phyloP scores from a whole-genome alignment of 1,139 yeast genomes.

The Taphrina flavorubra region DNA sequence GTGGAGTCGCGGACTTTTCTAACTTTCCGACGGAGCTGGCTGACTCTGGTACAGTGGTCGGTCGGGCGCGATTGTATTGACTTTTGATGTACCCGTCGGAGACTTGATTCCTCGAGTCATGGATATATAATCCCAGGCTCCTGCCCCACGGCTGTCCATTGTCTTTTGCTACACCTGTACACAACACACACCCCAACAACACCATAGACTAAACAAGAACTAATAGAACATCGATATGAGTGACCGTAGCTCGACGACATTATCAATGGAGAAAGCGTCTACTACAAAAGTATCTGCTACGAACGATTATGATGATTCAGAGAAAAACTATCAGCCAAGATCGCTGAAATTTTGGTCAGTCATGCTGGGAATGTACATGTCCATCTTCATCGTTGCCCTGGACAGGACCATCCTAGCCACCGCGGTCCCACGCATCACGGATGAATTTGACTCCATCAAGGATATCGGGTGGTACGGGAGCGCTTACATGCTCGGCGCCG shows the following conservation, averaged over 20 bases:
- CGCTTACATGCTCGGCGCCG: conserved; percentile 7
- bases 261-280: background rate
- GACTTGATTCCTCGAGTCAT: no score
- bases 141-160: no score
- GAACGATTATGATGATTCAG: background rate
- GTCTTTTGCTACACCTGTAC: no score
- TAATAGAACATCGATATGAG: background rate
- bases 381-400: conserved; percentile 5
- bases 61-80: background rate
- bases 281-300: background rate
- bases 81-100: no score
- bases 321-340: background rate
- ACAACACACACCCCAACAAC: no score
- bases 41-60: background rate
- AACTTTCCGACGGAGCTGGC: background rate
- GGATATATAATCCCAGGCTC: no score
- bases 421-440: background rate
- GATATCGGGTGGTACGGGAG: conserved; percentile 8
- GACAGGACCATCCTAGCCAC: conserved; percentile 8
- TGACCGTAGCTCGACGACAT: background rate
- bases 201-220: no score
- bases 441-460: conserved; percentile 1
- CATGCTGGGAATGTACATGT: background rate
- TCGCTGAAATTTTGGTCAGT: background rate
- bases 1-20: conserved; percentile 1